Evolutionary conservation across 1,284 basidiomycete species (phyloP), one percentile per base, ranked within the genome.

Genomic region (Microbotryum violaceum): DNA sequence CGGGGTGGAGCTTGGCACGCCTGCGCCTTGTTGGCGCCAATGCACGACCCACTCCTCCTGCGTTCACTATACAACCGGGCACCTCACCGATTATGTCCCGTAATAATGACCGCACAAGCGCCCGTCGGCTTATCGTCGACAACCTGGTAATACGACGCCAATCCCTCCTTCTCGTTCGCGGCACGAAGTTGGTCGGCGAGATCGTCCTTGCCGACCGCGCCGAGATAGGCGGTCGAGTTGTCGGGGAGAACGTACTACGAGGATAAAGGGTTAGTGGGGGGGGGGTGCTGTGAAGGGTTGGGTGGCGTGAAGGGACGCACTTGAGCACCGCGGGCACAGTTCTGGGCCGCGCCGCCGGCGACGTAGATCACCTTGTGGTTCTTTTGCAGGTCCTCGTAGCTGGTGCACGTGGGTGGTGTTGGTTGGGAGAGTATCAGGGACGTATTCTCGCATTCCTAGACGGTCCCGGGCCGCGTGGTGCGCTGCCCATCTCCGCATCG

Each of bases 311-410:
- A 31, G 31, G 8, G 31, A 84, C 91, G 73, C 78, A 97, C 91
- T 63, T 96, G 91, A 71, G 93, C 94, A 70, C 86, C 92, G 63
- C 96, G 88, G 61, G 94, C 93, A 70, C 92, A 85, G 75, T 98
- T 98, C 78, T 99, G 96, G 27, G 91, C 85, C 47, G 93, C 94
- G 74, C 96, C 96, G 63, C 96, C 96, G 53, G 96, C 94, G 61
- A 98, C 90, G 74, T 96, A 98, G 61, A 85, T 87, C 61, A 92
- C 83, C 62, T 88, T 74, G 78, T 88, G 78, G 70, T 91, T 83
- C 70, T 83, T 82, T 53, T 87, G 84, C 64, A 97, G 79, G 74
- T 97, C 90, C 42, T 90, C 86, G 78, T 97, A 97, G 75, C 90
- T 93, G 68, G 7, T 27, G 27, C 5, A 27, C 5, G 27, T 27